phyloP scores from a whole-genome alignment of 352 stramenopile genomes.

The Phytophthora brassicae region DNA sequence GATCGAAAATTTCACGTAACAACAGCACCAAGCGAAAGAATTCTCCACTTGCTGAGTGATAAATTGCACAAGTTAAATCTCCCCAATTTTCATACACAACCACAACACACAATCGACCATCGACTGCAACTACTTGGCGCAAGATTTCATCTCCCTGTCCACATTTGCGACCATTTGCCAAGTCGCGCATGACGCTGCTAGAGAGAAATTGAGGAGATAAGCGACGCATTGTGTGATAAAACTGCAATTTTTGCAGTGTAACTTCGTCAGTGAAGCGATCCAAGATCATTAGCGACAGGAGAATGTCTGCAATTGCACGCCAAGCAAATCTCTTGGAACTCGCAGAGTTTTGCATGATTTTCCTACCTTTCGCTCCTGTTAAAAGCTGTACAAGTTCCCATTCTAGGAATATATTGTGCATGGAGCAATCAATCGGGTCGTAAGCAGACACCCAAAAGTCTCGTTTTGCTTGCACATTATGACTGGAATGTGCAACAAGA shows the following conservation, averaged over 20 bases:
- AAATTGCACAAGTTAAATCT: constrained; percentile 58
- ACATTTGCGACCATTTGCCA: constrained; percentile 56
- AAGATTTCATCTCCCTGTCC: constrained; percentile 72
- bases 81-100: constrained; percentile 82
- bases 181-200: constrained; percentile 64
- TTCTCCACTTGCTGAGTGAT: constrained; percentile 41
- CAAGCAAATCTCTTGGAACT: constrained; percentile 17
- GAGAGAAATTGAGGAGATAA: constrained; percentile 53
- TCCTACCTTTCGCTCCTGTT: constrained; percentile 18
- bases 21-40: constrained; percentile 37
- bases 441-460: constrained; percentile 62
- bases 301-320: constrained; percentile 40
- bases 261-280: constrained; percentile 74
- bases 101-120: constrained; percentile 52
- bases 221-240: constrained; percentile 63
- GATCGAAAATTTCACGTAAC: constrained; percentile 37
- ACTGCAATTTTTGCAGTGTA: constrained; percentile 65
- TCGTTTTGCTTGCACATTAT: constrained; percentile 4
- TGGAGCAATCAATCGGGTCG: constrained; percentile 34
- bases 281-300: constrained; percentile 63
- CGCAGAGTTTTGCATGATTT: constrained; percentile 15
- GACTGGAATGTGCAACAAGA: neutral
- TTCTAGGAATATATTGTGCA: constrained; percentile 69
- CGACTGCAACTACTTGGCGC: constrained; percentile 49
- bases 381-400: constrained; percentile 69